Evolutionary conservation across 2,329 filamentous ascomycete genomes (phyloP), one percentile per base, ranked within the genome.

Genomic region (Penicillium janthinellum): DNA sequence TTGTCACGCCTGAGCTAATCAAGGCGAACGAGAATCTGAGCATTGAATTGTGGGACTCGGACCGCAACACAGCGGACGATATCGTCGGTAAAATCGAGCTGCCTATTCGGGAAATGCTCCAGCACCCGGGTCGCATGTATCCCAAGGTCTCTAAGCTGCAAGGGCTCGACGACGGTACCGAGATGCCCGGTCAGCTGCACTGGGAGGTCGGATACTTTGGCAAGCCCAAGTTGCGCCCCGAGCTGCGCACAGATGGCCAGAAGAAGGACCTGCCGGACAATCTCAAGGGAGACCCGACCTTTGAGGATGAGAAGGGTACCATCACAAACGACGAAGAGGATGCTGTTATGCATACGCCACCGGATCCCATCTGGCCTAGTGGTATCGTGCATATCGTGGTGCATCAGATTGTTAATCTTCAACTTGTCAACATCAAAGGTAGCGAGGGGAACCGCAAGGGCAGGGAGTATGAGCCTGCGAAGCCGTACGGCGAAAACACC

Each of bases 171-270:
- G 88, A 91, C 22, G 92, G 89, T 12, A 94, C 87, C 66, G 85
- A 86, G 52, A 98, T 98, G 92, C 95, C 95, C 0, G 94, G 95
- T 31, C 89, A 96, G 71, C 83, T 99, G 41, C 88, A 96, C 72
- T 98, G 94, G 94, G 94, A 97, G 75, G 92, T 98, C 49, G 95
- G 94, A 6, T 98, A 90, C 79, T 98, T 97, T 69, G 88, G 89
- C 67, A 97, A 96, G 79, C 92, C 93, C 0, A 87, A 92, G 66
- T 92, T 97, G 78, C 86, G 94, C 56, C 86, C 88, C 63, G 91
- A 92, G 12, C 82, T 98, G 48, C 86, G 91, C 42, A 96, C 92
- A 0, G 90, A 96, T 71, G 94, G 94, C 45, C 91, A 92, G 77
- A 90, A 96, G 73, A 83, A 87, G 59, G 88, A 84, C 60, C 82